Evolutionary conservation across 306 rosid genomes (phyloP).

Genomic region (Vicia faba): DNA sequence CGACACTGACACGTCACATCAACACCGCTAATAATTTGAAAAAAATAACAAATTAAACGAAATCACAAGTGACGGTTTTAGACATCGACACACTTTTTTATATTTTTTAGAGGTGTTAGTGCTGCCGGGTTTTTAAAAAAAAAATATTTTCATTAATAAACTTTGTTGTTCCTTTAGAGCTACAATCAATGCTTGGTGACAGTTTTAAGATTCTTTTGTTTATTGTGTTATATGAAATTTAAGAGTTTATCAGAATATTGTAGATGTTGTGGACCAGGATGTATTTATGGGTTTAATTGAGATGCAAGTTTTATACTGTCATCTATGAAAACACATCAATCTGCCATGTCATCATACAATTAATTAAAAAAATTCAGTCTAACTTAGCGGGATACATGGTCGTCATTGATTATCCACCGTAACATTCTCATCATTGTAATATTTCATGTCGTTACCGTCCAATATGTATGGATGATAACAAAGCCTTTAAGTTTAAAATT

Average conservation of each 20-base stretch:
- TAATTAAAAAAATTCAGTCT: too few relatives aligned
- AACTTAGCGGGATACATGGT: too few relatives aligned
- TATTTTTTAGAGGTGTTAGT: too few relatives aligned
- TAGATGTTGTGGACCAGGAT: slow-evolving; percentile 3
- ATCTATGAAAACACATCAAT: too few relatives aligned
- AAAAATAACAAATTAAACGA: too few relatives aligned
- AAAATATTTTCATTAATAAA: not conserved
- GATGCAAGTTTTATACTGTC: too few relatives aligned
- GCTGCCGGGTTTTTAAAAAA: not conserved
- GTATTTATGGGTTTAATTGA: too few relatives aligned
- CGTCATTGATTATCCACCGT: not conserved
- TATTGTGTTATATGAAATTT: not conserved
- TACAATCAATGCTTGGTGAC: slow-evolving; percentile 5
- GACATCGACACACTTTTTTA: too few relatives aligned
- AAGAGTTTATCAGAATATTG: not conserved
- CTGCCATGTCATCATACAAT: too few relatives aligned
- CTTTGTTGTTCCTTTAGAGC: not conserved
- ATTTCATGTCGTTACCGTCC: not conserved
- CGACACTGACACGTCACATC: too few relatives aligned
- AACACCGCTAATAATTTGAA: too few relatives aligned
- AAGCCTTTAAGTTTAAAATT: slow-evolving; percentile 14
- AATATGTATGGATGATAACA: slow-evolving; percentile 14
- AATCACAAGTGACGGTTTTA: too few relatives aligned
- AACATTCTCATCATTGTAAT: slow-evolving; percentile 1
- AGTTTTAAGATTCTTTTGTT: not conserved